Percentiles rank a stretch among this genome's conserved stretches.
Conservation (phyloP, 2,329 filamentous ascomycete species). For the Phyllosticta citribraziliensis region DNA sequence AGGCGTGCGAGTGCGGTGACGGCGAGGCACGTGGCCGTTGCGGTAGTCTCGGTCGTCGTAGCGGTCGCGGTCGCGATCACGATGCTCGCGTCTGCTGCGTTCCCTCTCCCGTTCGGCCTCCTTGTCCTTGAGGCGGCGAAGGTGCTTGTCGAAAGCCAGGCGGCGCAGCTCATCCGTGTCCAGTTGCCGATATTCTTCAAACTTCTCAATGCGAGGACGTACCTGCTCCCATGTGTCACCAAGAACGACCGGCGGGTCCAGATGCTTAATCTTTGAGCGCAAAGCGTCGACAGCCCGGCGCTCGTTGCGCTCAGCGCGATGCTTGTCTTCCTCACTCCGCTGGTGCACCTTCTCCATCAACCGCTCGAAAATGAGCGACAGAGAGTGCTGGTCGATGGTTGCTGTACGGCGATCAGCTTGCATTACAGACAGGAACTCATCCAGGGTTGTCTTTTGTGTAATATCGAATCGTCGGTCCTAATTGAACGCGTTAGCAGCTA, state of each 20-base stretch:
- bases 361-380: constrained; percentile 75
- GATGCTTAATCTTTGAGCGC: constrained; percentile 75
- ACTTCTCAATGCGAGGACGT: constrained; percentile 66
- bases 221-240: constrained; percentile 86
- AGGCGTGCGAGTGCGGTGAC: constrained; percentile 64
- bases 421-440: constrained; percentile 78
- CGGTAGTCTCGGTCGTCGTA: constrained; percentile 38
- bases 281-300: constrained; percentile 76
- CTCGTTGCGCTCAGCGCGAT: constrained; percentile 72
- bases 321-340: constrained; percentile 74
- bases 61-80: constrained; percentile 37
- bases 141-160: constrained; percentile 81
- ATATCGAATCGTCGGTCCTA: constrained; percentile 90
- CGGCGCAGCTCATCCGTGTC: constrained; percentile 73
- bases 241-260: constrained; percentile 71
- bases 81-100: constrained; percentile 32
- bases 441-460: constrained; percentile 72
- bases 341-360: constrained; percentile 79
- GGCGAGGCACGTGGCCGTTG: constrained; percentile 29
- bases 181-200: constrained; percentile 75
- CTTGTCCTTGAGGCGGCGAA: constrained; percentile 83
- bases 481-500: background rate
- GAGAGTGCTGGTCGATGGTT: constrained; percentile 70
- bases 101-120: constrained; percentile 64
- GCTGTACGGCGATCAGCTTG: constrained; percentile 79